A percentile compares a stretch with the other conserved stretches of the same genome.
Evolutionary conservation across 208 protist genomes (phyloP).

Genomic region (Lotmaria passim): DNA sequence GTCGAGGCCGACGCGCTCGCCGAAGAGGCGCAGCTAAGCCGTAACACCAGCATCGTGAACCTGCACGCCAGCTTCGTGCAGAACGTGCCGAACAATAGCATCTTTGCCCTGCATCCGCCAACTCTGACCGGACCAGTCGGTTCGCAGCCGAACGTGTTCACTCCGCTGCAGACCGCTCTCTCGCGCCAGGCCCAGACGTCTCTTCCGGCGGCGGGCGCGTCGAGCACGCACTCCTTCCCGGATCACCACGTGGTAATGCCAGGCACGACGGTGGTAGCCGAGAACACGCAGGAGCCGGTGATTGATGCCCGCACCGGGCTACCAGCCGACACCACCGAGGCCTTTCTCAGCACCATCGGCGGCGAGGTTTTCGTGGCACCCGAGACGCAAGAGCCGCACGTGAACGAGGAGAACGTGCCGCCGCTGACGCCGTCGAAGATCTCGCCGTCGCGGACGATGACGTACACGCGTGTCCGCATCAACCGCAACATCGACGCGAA

Average conservation of each 20-base stretch:
- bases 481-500: constrained; percentile 67
- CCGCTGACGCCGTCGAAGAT: constrained; percentile 58
- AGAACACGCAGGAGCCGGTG: constrained; percentile 15
- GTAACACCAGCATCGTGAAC: constrained; percentile 41
- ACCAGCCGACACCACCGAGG: constrained; percentile 44
- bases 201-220: no score
- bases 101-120: constrained; percentile 27
- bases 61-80: constrained; percentile 52
- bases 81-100: constrained; percentile 46
- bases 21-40: constrained; percentile 48
- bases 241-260: constrained; percentile 13
- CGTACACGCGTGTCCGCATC: constrained; percentile 65
- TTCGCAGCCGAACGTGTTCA: constrained; percentile 7
- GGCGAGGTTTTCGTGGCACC: constrained; percentile 44
- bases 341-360: constrained; percentile 52
- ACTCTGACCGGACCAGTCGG: neutral
- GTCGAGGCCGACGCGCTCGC: constrained; percentile 48
- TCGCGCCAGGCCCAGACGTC: no score
- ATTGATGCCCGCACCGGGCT: constrained; percentile 41
- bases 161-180: neutral
- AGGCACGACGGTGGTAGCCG: constrained; percentile 14
- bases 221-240: neutral
- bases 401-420: constrained; percentile 58
- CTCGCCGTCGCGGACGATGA: constrained; percentile 58
- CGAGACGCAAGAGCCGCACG: constrained; percentile 40